Base-by-base conservation (phyloP, 2,329 filamentous ascomycete species). In the Tothia fuscella region DNA sequence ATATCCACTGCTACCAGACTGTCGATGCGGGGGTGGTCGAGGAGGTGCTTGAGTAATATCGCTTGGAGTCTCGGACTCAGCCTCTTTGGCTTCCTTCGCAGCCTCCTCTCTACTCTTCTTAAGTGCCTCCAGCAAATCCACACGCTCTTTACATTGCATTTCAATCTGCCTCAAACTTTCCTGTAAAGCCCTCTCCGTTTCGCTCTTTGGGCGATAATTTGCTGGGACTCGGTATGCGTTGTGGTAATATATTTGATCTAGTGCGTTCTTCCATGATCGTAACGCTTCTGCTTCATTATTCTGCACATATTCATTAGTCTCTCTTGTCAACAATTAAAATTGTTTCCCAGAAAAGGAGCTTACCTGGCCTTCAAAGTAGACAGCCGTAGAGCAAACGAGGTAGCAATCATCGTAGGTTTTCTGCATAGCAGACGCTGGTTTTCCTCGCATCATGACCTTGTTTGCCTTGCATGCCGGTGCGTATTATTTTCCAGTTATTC, bases 331-430 rank as follows among this genome's bases (percentile, higher is more conserved):
- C 10, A 7, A 17, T 5, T 2, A 22, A 12, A 17, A 7, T 28
- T n/a, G 29, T n/a, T n/a, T n/a, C n/a, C n/a, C n/a, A n/a, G n/a
- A 10, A 29, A 13, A 36, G 12, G 6, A 21, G 34, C 32, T 4
- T 64, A 93, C 87, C 76, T 93, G 82, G 58, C 81, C 78, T 66
- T 98, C 91, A 61, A 94, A 95, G 65, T 94, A 95, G 41, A 94
- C 84, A 29, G 89, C 89, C 2, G 88, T 96, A 12, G 88, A 95
- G 64, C 88, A 95, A 57, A 82, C 87, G 53, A 95, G 66, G 64
- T 94, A 95, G 62, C 83, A 88, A 62, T 96, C 87, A 66, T 96
- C 89, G 65, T 96, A 96, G 43, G 87, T 93, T 73, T 94, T 95
- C 66, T 96, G 89, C 61, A 95, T 77, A 48, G 78, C 78, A 62